Evolutionary conservation across 176 grass and related monocot species (phyloP).

Genomic region (Oryza longistaminata): DNA sequence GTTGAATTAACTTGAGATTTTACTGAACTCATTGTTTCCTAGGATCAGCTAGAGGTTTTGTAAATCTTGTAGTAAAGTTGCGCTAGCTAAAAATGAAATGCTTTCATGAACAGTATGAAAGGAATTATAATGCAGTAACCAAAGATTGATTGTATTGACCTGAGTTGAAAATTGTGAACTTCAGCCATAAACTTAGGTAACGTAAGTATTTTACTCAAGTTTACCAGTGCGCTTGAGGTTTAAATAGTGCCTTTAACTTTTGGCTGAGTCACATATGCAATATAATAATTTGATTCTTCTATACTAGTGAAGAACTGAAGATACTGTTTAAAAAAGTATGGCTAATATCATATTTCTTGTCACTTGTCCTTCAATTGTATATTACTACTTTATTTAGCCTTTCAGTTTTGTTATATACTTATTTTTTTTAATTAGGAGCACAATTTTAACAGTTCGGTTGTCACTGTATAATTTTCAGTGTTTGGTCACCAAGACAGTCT

Average conservation of each 20-base stretch:
- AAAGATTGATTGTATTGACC: neutral
- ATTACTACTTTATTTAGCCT: conserved; percentile 25
- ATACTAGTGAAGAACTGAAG: neutral
- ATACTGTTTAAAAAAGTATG: conserved; percentile 2
- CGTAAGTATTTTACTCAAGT: conserved; percentile 17
- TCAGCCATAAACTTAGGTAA: neutral
- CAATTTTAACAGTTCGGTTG: conserved; percentile 16
- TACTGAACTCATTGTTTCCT: conserved; percentile 1
- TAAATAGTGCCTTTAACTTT: conserved; percentile 12
- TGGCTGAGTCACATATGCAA: neutral
- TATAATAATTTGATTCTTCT: neutral
- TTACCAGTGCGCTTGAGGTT: neutral
- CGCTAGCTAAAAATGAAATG: conserved; percentile 6
- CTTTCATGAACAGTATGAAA: neutral
- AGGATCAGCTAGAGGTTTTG: neutral
- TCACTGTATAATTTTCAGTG: conserved; percentile 58
- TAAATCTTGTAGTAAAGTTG: conserved; percentile 2
- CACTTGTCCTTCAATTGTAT: conserved; percentile 7
- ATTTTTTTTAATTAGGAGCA: neutral
- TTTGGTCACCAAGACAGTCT: conserved; percentile 89
- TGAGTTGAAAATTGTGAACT: neutral
- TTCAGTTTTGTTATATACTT: neutral
- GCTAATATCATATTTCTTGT: neutral
- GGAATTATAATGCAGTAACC: neutral
- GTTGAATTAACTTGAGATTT: conserved; percentile 7